A percentile compares a stretch with the other conserved stretches of the same genome.
Conservation (phyloP, 345 rosid genomes). For the Arabidopsis arenosa region DNA sequence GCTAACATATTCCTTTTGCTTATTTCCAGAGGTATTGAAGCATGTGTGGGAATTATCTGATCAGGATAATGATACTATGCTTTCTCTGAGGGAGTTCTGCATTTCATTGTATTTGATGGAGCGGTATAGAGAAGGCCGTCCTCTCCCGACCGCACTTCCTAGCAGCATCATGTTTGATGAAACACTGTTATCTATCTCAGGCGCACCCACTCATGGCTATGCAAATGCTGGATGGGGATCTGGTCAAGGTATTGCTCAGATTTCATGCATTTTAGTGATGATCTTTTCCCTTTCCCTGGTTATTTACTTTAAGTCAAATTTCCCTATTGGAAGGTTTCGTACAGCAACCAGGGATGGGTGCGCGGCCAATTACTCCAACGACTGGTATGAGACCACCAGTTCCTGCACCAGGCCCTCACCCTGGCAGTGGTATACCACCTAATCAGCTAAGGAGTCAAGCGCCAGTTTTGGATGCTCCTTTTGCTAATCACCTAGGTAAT, state of each 20-base stretch:
- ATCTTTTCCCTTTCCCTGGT: conserved; percentile 34
- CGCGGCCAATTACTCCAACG: conserved; percentile 57
- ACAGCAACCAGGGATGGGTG: conserved; percentile 64
- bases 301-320: conserved; percentile 21
- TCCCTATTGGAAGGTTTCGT: conserved; percentile 61
- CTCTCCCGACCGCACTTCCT: conserved; percentile 86
- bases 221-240: conserved; percentile 84
- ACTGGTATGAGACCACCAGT: conserved; percentile 76
- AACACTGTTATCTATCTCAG: conserved; percentile 81
- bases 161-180: conserved; percentile 84
- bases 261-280: conserved; percentile 32
- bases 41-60: conserved; percentile 99
- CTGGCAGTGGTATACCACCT: conserved; percentile 49
- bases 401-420: conserved; percentile 53
- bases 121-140: conserved; percentile 89
- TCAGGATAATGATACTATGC: conserved; percentile 99
- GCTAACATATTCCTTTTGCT: conserved; percentile 36
- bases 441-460: conserved; percentile 62
- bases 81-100: conserved; percentile 97
- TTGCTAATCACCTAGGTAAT: conserved; percentile 57
- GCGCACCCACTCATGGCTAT: conserved; percentile 66
- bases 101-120: conserved; percentile 97
- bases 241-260: conserved; percentile 59
- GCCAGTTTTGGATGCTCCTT: conserved; percentile 61
- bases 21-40: conserved; percentile 82